Conservation (phyloP, 805 yeast genomes). For the Isabelozyma gotoi region DNA sequence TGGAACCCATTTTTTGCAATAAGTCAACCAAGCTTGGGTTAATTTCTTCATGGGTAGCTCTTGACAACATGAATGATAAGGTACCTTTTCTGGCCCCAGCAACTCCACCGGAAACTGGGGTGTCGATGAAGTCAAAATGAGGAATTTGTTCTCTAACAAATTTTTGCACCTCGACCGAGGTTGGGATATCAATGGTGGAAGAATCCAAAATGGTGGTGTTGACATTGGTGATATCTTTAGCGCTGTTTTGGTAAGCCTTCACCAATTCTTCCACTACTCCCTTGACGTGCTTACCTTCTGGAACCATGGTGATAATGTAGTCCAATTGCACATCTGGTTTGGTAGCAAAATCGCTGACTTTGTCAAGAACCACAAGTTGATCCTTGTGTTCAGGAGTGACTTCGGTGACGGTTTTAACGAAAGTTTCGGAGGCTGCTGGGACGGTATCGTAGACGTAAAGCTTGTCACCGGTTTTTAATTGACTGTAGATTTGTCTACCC, state of each 20-base stretch:
- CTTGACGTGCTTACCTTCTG: slow-evolving; percentile 52
- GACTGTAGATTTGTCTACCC: slow-evolving; percentile 49
- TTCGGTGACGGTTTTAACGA: slow-evolving; percentile 20
- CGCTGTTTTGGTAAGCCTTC: slow-evolving; percentile 19
- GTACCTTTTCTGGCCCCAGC: slow-evolving; percentile 54
- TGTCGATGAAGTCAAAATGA: slow-evolving; percentile 46
- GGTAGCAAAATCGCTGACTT: slow-evolving; percentile 25
- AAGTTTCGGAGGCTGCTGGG: slow-evolving; percentile 23
- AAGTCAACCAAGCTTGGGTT: slow-evolving; percentile 28
- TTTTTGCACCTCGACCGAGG: slow-evolving; percentile 41
- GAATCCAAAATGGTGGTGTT: slow-evolving; percentile 44
- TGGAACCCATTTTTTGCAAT: slow-evolving; percentile 45
- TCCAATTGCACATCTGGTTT: slow-evolving; percentile 35
- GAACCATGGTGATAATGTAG: slow-evolving; percentile 51
- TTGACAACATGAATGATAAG: slow-evolving; percentile 52
- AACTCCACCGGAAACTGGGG: slow-evolving; percentile 59
- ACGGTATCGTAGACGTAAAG: slow-evolving; percentile 46
- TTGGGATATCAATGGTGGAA: slow-evolving; percentile 51
- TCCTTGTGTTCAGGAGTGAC: slow-evolving; percentile 21
- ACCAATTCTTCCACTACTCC: slow-evolving; percentile 40
- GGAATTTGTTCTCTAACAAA: slow-evolving; percentile 31
- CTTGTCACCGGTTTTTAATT: slow-evolving; percentile 35
- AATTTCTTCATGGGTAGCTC: slow-evolving; percentile 25
- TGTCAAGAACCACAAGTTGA: slow-evolving; percentile 16
- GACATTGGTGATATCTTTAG: slow-evolving; percentile 3